These are phyloP conservation scores for Bimuria novae-zelandiae DNA, from an alignment of 2,329 filamentous ascomycete genomes.

Conservation along the genomic window DNA sequence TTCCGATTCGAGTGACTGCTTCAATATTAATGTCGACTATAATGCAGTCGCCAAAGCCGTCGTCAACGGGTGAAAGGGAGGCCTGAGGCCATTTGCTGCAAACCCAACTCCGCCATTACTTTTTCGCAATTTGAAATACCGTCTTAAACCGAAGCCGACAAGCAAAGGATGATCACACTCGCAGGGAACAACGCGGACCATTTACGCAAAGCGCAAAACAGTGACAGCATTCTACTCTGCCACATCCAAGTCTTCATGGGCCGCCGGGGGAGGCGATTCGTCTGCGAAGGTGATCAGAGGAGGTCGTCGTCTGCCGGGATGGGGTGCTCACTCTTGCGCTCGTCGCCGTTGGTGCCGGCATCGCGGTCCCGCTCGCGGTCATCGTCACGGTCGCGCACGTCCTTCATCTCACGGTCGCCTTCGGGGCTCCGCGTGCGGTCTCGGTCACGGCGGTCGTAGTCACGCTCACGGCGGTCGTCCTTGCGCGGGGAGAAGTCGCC, in stretches of 20 bases:
- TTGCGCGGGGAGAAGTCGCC: conserved; percentile 80
- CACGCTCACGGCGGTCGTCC: conserved; percentile 72
- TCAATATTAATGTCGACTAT: conserved; percentile 42
- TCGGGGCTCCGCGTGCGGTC: conserved; percentile 51
- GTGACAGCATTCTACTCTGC: conserved; percentile 64
- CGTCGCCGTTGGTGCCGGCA: conserved; percentile 80
- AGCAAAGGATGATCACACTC: conserved; percentile 21
- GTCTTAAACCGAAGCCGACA: conserved; percentile 21
- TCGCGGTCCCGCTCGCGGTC: conserved; percentile 59
- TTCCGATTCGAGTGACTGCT: conserved; percentile 43
- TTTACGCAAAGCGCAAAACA: conserved; percentile 19
- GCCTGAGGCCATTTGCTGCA: conserved; percentile 29
- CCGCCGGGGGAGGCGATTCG: conserved; percentile 75
- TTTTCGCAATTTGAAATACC: conserved; percentile 25
- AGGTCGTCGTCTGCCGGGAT: conserved; percentile 23
- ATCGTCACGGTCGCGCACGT: conserved; percentile 51
- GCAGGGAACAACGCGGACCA: conserved; percentile 14
- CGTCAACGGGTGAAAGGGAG: conserved; percentile 29
- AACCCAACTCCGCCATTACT: conserved; percentile 28
- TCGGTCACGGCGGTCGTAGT: conserved; percentile 65
- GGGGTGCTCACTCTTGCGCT: conserved; percentile 74
- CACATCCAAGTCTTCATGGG: conserved; percentile 93
- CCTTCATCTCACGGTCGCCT: conserved; percentile 50
- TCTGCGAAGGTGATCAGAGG: conserved; percentile 51
- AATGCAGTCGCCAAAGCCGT: conserved; percentile 30